These are phyloP conservation scores for Wallemia ichthyophaga DNA, from an alignment of 1,284 basidiomycete genomes.

Conservation along the genomic window DNA sequence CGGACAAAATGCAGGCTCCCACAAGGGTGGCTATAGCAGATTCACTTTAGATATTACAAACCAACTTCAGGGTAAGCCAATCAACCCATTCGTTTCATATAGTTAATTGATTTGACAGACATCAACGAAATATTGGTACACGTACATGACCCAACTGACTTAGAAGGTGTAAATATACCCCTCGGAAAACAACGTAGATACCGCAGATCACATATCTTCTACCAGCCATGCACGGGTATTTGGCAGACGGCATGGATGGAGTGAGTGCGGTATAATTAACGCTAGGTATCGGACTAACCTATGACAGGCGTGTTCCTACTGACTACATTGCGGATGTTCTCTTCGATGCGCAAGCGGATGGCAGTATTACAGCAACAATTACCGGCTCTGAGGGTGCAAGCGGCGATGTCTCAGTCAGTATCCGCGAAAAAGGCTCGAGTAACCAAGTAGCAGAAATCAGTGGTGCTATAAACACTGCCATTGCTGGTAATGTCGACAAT, in stretches of 20 bases:
- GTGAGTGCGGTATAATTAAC: conserved; percentile 3
- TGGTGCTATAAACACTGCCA: not conserved
- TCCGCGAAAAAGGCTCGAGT: not conserved
- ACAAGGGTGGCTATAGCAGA: conserved; percentile 5
- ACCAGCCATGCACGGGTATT: conserved; percentile 4
- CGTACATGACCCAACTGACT: conserved; percentile 5
- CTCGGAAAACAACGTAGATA: not conserved
- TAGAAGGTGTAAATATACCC: conserved; percentile 1
- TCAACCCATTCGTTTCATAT: not conserved
- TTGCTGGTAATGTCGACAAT: conserved; percentile 3
- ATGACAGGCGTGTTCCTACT: conserved; percentile 1
- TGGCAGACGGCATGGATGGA: conserved; percentile 5
- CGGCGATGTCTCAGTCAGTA: conserved; percentile 2
- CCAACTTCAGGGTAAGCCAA: conserved; percentile 1
- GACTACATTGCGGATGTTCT: not conserved
- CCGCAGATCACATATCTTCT: not conserved
- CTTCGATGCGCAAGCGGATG: not conserved
- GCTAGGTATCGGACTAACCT: conserved; percentile 1
- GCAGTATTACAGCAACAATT: not conserved
- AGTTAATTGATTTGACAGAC: not conserved
- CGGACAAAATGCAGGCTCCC: conserved; percentile 4
- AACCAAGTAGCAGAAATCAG: not conserved
- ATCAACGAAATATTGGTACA: conserved; percentile 5
- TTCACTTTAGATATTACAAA: conserved; percentile 3
- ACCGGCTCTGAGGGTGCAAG: not conserved